phyloP scores from a whole-genome alignment of 2,329 filamentous ascomycete genomes.

The Calycina marina region DNA sequence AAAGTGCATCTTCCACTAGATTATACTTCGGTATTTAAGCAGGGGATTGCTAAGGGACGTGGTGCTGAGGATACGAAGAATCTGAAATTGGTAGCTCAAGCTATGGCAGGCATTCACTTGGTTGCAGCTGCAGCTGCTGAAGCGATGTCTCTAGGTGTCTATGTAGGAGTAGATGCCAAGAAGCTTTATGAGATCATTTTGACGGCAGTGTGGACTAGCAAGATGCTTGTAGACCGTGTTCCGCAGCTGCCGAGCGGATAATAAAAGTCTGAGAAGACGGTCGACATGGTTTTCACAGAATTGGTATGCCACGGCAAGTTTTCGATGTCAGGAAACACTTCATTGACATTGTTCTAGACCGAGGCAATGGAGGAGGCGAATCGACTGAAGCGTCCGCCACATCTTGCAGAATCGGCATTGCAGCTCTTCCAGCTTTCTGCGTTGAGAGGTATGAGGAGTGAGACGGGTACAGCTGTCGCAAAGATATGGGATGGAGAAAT shows the following conservation, averaged over 20 bases:
- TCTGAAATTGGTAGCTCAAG: conserved; percentile 38
- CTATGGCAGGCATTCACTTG: conserved; percentile 44
- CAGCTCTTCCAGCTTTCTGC: conserved; percentile 24
- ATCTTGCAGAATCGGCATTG: conserved; percentile 23
- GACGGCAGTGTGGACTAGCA: conserved; percentile 23
- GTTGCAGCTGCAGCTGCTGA: conserved; percentile 36
- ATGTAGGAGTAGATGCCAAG: conserved; percentile 35
- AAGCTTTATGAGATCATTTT: conserved; percentile 33
- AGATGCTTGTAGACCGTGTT: conserved; percentile 25
- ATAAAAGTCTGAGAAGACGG: conserved; percentile 22
- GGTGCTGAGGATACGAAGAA: conserved; percentile 14
- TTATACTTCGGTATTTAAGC: conserved; percentile 11
- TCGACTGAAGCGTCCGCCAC: conserved; percentile 23
- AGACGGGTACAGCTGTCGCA: conserved; percentile 24
- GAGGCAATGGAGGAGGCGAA: conserved; percentile 20
- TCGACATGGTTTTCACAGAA: conserved; percentile 25
- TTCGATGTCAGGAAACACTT: not conserved
- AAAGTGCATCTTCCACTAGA: conserved; percentile 12
- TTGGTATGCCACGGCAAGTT: conserved; percentile 12
- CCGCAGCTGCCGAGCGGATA: conserved; percentile 25
- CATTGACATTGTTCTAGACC: conserved; percentile 20
- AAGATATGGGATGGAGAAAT: conserved; percentile 25
- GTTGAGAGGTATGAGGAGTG: conserved; percentile 21
- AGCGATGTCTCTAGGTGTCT: conserved; percentile 39
- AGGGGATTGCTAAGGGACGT: conserved; percentile 5